Conservation (phyloP, 2,329 filamentous ascomycete species). For the Diaporthe sp. region DNA sequence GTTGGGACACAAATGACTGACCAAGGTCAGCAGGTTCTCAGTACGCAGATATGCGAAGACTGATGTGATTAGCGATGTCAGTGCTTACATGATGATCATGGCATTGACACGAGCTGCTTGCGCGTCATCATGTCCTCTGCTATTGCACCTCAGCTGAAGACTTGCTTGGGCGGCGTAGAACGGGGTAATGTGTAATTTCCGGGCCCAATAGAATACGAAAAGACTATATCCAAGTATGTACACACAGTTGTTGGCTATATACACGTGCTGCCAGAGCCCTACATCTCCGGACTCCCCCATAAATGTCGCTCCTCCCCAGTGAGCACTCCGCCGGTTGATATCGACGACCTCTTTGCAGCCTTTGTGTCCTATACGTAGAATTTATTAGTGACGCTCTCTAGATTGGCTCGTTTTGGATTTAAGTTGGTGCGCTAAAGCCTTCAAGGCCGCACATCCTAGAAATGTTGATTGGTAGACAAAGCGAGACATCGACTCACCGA, state of each 20-base stretch:
- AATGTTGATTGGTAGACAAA: neutral
- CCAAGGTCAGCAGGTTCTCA: too few species aligned
- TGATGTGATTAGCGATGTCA: too few species aligned
- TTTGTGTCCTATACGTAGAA: neutral
- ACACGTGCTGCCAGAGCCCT: neutral
- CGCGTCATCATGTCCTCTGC: neutral
- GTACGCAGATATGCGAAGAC: too few species aligned
- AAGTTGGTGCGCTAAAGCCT: too few species aligned
- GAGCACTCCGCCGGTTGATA: neutral
- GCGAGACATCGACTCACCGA: neutral
- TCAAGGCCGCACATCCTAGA: too few species aligned
- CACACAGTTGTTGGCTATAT: neutral
- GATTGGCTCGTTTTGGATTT: neutral
- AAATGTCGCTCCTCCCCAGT: neutral
- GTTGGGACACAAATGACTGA: too few species aligned
- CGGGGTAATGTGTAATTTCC: too few species aligned
- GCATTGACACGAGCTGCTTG: neutral
- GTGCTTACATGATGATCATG: too few species aligned
- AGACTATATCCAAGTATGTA: neutral
- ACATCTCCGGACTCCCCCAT: neutral
- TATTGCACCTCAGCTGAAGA: too few species aligned
- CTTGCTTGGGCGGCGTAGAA: too few species aligned
- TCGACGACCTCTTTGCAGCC: neutral
- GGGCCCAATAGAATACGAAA: too few species aligned
- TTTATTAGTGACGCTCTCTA: neutral